Base-by-base conservation (phyloP, 192 early-diverging fungal genomes). In the Coemansia sp. region DNA sequence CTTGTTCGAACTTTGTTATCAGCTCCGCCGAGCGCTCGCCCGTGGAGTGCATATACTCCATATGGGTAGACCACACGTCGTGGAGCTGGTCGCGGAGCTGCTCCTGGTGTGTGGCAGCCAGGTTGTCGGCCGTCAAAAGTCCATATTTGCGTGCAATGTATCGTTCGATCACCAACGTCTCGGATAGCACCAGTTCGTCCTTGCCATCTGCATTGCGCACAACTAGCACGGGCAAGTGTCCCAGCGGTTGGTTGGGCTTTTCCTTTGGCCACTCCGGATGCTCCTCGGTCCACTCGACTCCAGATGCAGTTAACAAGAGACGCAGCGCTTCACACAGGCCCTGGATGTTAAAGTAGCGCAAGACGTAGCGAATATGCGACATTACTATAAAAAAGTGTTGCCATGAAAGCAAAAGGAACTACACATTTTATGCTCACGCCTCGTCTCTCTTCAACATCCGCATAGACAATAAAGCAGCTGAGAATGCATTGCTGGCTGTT, bases 91-190 rank as follows among this genome's bases (percentile, higher is more conserved):
- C 61, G 31, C 70, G 65, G 48, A 72, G 63, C 61, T 68, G 60
- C 11, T 72, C 51, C 40, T 77, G 72, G 8, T 42, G 54, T 3
- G 77, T 76, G 19, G 82, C 72, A 27, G 77, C 68, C 50, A 69
- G 67, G 16, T 61, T 51, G 48, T 68, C 64, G 11, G 31, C 19
- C n/a, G 78, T 77, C 34, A 74, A 57, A 34, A 84, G 67, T 34
- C 68, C 79, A 60, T 84, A 86, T 66, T 81, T 79, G 57, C 68
- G 56, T 6, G 84, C 67, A 7, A 88, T 66, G 51, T 84, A 86
- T 24, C 87, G 84, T 51, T 84, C 84, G 45, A 88, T 88, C 3
- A 74, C 77, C 19, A 72, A 64, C 0, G 79, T 64, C 40, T 88
- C 84, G 3, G 79, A 70, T 4, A 87, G 41, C 9, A 70, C 27